Evolutionary conservation across 345 rosid genomes (phyloP), one percentile per base, ranked within the genome.

Genomic region (Populus deltoides): DNA sequence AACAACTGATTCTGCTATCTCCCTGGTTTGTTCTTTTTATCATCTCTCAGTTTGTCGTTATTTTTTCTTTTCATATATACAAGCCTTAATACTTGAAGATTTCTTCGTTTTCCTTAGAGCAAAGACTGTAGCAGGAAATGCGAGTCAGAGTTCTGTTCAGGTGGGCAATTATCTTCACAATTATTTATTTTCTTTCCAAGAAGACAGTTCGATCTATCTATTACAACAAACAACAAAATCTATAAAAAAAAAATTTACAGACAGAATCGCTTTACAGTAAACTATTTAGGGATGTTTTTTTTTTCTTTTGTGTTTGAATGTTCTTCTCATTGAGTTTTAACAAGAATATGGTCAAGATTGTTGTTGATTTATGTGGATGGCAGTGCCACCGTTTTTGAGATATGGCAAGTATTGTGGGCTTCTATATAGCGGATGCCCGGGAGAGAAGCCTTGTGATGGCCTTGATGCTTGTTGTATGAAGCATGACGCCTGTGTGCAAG

Each of bases 401-500:
- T 93, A 96, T 80, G 98, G 97, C 0, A 96, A 96, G 89, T 93
- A 92, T 36, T 96, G 98, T 53, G 97, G 99, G 66, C 84, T 93
- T 6, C 45, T 93, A 8, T 96, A 92, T 83, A 92, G 94, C 73
- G 97, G 97, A 77, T 96, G 98, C 81, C 94, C 97, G 1, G 97
- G 98, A 20, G 97, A 92, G 79, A 93, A 67, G 77, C 98, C 97
- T 13, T 96, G 99, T 43, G 97, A 96, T 73, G 97, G 91, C 29
- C 99, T 96, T 31, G 99, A 96, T 75, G 88, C 94, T 31, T 93
- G 97, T 74, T 96, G 99, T 83, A 96, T 96, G 99, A 90, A 89
- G 74, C 99, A 93, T 69, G 99, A 96, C 71, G 86, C 85, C 76
- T 96, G 99, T 38, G 92, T 93, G 39, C 94, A 89, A 82, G 80